Evolutionary conservation across 2,329 filamentous ascomycete genomes (phyloP), one percentile per base, ranked within the genome.

Genomic region (Xenoacremonium recifei): DNA sequence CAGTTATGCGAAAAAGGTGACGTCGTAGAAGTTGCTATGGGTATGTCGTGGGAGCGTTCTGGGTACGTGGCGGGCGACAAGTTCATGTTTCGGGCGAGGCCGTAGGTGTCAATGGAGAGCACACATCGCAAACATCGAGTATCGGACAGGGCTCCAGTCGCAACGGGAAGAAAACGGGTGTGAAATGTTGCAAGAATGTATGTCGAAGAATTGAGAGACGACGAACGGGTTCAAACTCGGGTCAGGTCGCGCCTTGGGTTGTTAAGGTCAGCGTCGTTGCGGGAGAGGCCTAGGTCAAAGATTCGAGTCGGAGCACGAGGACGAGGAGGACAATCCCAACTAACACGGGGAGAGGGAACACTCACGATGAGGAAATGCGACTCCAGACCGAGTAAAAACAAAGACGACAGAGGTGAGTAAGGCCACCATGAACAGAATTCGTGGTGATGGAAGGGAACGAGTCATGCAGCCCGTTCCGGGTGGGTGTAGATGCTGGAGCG

Each of bases 11-110:
- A 38, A 34, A 37, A 44, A 35, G 52, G 40, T 33, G 20, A 37
- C 37, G 21, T 30, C 38, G 37, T 32, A 23, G 44, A 37, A 35
- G 49, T 46, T 6, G 29, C 15, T 43, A 44, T 34, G 44, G 41
- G 34, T 37, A 12, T 30, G 17, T 55, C 43, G 53, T 34, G 48
- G 39, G 51, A 39, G 44, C 39, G 41, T 54, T 47, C 52, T 39
- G 40, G 34, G 44, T 44, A 42, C 41, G 51, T 41, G 47, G 49
- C 45, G 35, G 47, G 44, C 46, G 48, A 49, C 51, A 40, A 48
- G 49, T 48, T 53, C 55, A 58, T 58, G 47, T 44, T 55, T 49
- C 43, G 46, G 47, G 50, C 37, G 38, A 44, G 50, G 44, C 47
- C 51, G 55, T 46, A 42, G 42, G 55, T 46, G 44, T 57, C 48